Conservation (phyloP, 257 asterid species). For the Ophiorrhiza pumila region DNA sequence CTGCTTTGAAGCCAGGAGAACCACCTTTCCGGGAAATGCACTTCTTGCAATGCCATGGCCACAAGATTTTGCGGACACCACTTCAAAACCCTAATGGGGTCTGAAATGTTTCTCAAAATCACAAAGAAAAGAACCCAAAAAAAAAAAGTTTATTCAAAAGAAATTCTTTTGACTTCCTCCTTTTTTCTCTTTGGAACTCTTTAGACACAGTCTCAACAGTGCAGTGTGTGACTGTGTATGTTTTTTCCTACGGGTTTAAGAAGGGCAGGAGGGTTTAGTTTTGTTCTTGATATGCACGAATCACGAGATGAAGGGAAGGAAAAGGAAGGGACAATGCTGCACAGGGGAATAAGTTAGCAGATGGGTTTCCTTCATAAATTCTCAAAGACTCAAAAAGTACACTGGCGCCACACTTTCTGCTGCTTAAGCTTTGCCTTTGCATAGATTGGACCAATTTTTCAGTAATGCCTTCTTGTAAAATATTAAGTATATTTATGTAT, state of each 20-base stretch:
- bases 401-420: conserved; percentile 14
- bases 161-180: conserved; percentile 25
- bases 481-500: not conserved
- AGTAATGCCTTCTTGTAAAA: not conserved
- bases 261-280: conserved; percentile 19
- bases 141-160: conserved; percentile 27
- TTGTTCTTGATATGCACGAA: conserved; percentile 24
- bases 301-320: conserved; percentile 30
- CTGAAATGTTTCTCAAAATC: conserved; percentile 18
- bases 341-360: conserved; percentile 26
- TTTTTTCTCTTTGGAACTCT: conserved; percentile 17
- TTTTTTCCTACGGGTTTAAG: conserved; percentile 27
- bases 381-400: not conserved
- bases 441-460: conserved; percentile 14
- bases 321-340: conserved; percentile 30
- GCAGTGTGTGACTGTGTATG: not conserved
- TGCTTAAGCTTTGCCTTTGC: conserved; percentile 1
- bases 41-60: conserved; percentile 28
- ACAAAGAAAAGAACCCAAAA: conserved; percentile 10
- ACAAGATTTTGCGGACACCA: conserved; percentile 2
- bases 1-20: conserved; percentile 28
- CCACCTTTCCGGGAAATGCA: conserved; percentile 26
- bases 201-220: conserved; percentile 16
- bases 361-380: conserved; percentile 12
- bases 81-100: conserved; percentile 20